Percentiles rank a stretch among this genome's conserved stretches.
Conservation (phyloP, 2,329 filamentous ascomycete species). For the Trichoderma lentiforme region DNA sequence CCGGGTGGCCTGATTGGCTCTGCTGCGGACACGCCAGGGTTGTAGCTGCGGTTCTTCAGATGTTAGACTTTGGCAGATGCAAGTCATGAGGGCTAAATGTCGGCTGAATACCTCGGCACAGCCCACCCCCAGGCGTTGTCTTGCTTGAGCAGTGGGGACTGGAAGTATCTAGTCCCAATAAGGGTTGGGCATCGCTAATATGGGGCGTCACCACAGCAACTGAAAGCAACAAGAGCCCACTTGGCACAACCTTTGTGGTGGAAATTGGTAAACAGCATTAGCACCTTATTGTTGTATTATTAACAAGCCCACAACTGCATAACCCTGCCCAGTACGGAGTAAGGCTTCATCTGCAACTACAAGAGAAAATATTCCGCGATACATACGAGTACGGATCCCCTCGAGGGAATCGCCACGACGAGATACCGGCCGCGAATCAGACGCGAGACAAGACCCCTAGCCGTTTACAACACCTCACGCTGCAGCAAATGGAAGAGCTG, state of each 20-base stretch:
- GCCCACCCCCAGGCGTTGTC: background rate
- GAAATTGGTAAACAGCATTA: conserved; percentile 27
- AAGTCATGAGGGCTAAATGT: background rate
- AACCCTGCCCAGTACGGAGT: conserved; percentile 4
- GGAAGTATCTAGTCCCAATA: background rate
- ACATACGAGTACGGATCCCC: background rate
- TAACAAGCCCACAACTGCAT: conserved; percentile 13
- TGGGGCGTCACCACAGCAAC: conserved; percentile 25
- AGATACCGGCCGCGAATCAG: background rate
- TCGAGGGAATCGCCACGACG: background rate
- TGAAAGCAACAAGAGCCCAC: conserved; percentile 21
- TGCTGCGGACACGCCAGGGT: conserved; percentile 21
- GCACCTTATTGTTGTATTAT: background rate
- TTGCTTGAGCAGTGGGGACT: background rate
- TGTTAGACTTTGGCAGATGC: background rate
- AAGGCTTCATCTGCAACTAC: background rate
- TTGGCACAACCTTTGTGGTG: conserved; percentile 21
- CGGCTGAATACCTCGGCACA: background rate
- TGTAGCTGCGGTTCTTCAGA: background rate
- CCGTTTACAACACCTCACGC: background rate
- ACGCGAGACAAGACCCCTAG: background rate
- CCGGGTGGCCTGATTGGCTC: background rate
- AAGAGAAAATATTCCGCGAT: background rate
- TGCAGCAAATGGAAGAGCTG: conserved; percentile 38
- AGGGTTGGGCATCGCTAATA: conserved; percentile 24